Evolutionary conservation across 2,329 filamentous ascomycete genomes (phyloP).

Genomic region (Colletotrichum viniferum): DNA sequence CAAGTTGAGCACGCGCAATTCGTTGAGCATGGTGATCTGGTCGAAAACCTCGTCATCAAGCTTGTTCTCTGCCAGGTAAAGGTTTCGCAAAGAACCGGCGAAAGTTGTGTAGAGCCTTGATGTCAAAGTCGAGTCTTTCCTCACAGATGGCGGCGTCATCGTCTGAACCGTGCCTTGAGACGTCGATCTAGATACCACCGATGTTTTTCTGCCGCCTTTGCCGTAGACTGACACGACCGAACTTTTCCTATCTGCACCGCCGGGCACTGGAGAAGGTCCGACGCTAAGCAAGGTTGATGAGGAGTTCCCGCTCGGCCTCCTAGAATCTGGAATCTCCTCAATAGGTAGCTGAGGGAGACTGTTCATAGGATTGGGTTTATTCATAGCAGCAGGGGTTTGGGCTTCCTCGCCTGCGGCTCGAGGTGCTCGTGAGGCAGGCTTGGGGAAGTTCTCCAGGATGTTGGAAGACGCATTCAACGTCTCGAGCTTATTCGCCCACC

Average conservation of each 20-base stretch:
- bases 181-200: slow-evolving; percentile 72
- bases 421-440: slow-evolving; percentile 74
- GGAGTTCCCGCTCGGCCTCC: slow-evolving; percentile 79
- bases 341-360: slow-evolving; percentile 66
- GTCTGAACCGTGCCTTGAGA: slow-evolving; percentile 51
- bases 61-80: slow-evolving; percentile 92
- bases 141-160: slow-evolving; percentile 57
- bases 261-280: slow-evolving; percentile 71
- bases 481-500: slow-evolving; percentile 90
- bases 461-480: slow-evolving; percentile 96
- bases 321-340: slow-evolving; percentile 73
- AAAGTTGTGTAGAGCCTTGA: slow-evolving; percentile 85
- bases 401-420: slow-evolving; percentile 60
- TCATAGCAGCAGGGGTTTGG: slow-evolving; percentile 34
- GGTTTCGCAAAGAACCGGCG: slow-evolving; percentile 79
- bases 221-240: slow-evolving; percentile 84
- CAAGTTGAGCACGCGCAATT: slow-evolving; percentile 87
- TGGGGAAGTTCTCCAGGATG: slow-evolving; percentile 87
- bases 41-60: slow-evolving; percentile 96
- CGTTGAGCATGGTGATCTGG: slow-evolving; percentile 80
- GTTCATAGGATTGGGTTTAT: slow-evolving; percentile 43
- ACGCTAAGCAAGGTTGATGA: slow-evolving; percentile 79
- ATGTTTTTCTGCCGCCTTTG: slow-evolving; percentile 83
- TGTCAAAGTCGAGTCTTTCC: slow-evolving; percentile 91
- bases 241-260: slow-evolving; percentile 71